A percentile compares a stretch with the other conserved stretches of the same genome.
These are phyloP conservation scores for Gymnopus androsaceus DNA, from an alignment of 1,284 basidiomycete genomes.

Conservation along the genomic window DNA sequence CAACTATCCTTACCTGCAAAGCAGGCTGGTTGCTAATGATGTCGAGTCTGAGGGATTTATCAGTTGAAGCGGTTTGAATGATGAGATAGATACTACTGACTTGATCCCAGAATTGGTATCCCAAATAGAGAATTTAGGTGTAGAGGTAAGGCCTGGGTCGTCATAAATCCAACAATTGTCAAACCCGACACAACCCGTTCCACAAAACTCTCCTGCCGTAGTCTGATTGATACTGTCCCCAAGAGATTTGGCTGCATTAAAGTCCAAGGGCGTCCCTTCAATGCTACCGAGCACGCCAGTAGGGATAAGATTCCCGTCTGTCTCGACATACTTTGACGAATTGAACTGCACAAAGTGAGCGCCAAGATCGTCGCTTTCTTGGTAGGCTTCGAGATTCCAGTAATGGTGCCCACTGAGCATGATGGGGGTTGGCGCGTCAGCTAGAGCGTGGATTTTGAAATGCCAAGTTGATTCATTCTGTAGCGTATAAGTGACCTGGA, in stretches of 20 bases:
- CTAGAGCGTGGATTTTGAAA: conserved; percentile 41
- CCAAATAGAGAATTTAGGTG: conserved; percentile 42
- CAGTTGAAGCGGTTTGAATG: conserved; percentile 1
- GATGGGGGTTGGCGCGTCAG: conserved; percentile 45
- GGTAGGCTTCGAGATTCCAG: conserved; percentile 52
- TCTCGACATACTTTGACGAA: conserved; percentile 42
- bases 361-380: conserved; percentile 42
- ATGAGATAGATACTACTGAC: conserved; percentile 19
- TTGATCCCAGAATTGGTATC: conserved; percentile 50
- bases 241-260: conserved; percentile 43
- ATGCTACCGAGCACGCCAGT: conserved; percentile 42
- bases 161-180: conserved; percentile 53
- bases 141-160: conserved; percentile 23
- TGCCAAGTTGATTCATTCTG: conserved; percentile 40
- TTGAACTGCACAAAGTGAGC: conserved; percentile 42
- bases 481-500: conserved; percentile 43
- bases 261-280: conserved; percentile 44
- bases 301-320: conserved; percentile 46
- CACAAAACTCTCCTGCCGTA: conserved; percentile 38
- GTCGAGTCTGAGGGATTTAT: conserved; percentile 35
- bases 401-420: conserved; percentile 46
- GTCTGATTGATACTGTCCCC: conserved; percentile 40
- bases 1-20: conserved; percentile 33
- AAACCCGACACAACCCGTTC: conserved; percentile 44
- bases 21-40: conserved; percentile 48